These are phyloP conservation scores for Pterocarpus santalinus DNA, from an alignment of 306 rosid species.

Conservation along the genomic window DNA sequence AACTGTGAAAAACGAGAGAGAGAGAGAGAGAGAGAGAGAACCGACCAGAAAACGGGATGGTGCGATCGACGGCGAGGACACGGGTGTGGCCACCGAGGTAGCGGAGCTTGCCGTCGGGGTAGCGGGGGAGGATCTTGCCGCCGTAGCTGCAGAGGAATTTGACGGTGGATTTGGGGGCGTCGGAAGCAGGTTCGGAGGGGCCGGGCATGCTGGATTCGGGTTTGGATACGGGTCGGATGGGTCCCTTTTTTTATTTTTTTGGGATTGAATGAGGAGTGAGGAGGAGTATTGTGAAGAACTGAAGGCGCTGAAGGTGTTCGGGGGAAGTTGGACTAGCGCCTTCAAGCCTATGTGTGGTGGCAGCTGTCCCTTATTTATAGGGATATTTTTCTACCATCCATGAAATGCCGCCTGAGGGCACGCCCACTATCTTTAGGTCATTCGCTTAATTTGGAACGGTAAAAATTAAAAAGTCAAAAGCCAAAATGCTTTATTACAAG, in stretches of 20 bases:
- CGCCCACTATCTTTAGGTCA: neutral
- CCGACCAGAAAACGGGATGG: constrained; percentile 84
- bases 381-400: neutral
- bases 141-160: constrained; percentile 95
- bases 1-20: neutral
- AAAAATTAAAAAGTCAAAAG: neutral
- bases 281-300: no score
- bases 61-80: constrained; percentile 78
- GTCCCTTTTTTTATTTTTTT: neutral
- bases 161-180: constrained; percentile 53
- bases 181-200: constrained; percentile 39
- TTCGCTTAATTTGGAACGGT: neutral
- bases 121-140: constrained; percentile 93
- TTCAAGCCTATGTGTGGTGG: constrained; percentile 62
- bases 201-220: constrained; percentile 57
- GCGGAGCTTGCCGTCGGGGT: constrained; percentile 95
- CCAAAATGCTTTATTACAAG: neutral
- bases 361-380: constrained; percentile 68
- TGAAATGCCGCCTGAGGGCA: neutral
- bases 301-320: no score
- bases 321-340: constrained; percentile 48
- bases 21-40: constrained; percentile 1
- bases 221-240: neutral
- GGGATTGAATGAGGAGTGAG: neutral
- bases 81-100: constrained; percentile 94